A percentile compares a stretch with the other conserved stretches of the same genome.
Conservation (phyloP, 2,329 filamentous ascomycete genomes). For the Fusarium newnesense region DNA sequence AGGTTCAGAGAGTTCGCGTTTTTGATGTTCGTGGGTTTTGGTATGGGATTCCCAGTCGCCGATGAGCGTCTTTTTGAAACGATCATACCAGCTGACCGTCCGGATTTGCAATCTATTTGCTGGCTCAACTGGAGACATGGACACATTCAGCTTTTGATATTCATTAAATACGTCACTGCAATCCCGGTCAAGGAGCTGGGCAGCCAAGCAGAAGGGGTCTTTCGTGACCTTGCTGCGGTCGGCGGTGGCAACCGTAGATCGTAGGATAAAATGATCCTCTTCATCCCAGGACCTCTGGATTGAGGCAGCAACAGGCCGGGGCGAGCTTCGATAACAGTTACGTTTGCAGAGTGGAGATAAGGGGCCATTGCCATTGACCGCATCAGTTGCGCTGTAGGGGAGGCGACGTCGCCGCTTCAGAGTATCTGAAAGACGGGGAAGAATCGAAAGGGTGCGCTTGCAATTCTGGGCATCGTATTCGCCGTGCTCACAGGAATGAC, state of each 20-base stretch:
- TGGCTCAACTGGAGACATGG: conserved; percentile 39
- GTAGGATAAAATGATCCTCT: conserved; percentile 60
- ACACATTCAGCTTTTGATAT: conserved; percentile 41
- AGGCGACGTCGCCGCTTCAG: conserved; percentile 44
- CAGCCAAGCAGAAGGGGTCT: conserved; percentile 60
- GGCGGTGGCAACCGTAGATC: conserved; percentile 56
- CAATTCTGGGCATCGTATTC: conserved; percentile 65
- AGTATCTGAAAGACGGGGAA: conserved; percentile 48
- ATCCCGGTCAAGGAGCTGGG: conserved; percentile 60
- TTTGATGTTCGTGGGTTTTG: conserved; percentile 64
- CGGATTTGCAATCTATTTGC: conserved; percentile 53
- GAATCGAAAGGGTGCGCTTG: conserved; percentile 64
- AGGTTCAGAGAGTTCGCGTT: conserved; percentile 68
- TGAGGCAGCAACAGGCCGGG: conserved; percentile 10
- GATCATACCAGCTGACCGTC: conserved; percentile 65
- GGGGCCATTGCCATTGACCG: conserved; percentile 27
- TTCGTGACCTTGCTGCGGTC: conserved; percentile 53
- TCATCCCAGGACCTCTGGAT: conserved; percentile 56
- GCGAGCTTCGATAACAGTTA: conserved; percentile 54
- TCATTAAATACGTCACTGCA: conserved; percentile 62
- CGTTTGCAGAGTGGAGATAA: conserved; percentile 49
- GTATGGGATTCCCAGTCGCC: conserved; percentile 67
- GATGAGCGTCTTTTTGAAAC: conserved; percentile 63
- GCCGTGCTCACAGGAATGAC: conserved; percentile 70
- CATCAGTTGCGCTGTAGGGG: not conserved